Evolutionary conservation across 768 basidiomycete genomes (phyloP), one percentile per base, ranked within the genome.

Genomic region (Tremella mesenterica): DNA sequence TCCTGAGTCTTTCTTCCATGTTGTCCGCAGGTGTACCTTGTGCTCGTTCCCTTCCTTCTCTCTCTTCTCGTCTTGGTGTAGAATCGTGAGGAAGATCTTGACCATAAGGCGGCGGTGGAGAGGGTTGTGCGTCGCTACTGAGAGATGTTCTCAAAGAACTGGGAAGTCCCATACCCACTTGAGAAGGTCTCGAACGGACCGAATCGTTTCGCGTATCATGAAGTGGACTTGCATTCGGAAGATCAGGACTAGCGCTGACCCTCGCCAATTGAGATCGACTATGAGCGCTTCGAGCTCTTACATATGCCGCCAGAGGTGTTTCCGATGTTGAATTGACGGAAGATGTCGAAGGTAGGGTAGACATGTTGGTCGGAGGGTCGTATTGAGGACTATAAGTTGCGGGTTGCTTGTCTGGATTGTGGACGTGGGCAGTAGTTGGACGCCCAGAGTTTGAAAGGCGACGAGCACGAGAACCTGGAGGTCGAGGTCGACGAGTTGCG

Each of bases 81-180:
- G 53, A 4, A 5, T 41, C 38, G 5, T 23, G 38, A n/a, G 38
- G 38, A 2, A 63, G 59, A 12, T 56, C 54, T 18, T 51, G 58
- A 28, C 65, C 65, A 29, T 67, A 67, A 10, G 65, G 65, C 13
- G 65, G 65, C 8, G 65, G 65, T n/a, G 65, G 65, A 2, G 65
- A 67, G 2, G 65, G 57, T 41, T 67, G 47, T 2, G 56, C 56
- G 1, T 50, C 44, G 20, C 25, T 41, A 23, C 38, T 23, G n/a
- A 41, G n/a, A n/a, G 38, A 41, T n/a, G n/a, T n/a, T n/a, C n/a
- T n/a, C n/a, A n/a, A n/a, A n/a, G n/a, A n/a, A n/a, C n/a, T n/a
- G n/a, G n/a, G n/a, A n/a, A n/a, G n/a, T n/a, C n/a, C n/a, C n/a
- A n/a, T n/a, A n/a, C n/a, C n/a, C n/a, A n/a, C n/a, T n/a, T n/a